Percentiles rank a stretch among this genome's conserved stretches.
phyloP scores from a whole-genome alignment of 176 grass and related monocot genomes.

The Zoysia japonica region DNA sequence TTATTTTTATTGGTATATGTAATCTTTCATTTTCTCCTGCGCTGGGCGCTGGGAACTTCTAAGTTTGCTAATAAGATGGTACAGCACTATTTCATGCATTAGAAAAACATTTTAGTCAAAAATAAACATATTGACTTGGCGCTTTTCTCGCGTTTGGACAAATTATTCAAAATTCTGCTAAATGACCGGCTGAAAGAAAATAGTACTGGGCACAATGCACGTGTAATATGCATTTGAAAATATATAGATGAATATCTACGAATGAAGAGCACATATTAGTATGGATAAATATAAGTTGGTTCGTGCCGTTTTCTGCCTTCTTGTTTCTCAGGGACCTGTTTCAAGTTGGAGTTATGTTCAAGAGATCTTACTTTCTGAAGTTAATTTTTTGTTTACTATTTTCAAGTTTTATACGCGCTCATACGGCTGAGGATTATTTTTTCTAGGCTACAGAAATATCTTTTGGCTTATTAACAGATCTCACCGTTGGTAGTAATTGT shows the following conservation, averaged over 20 bases:
- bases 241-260: neutral
- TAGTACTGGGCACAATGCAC: neutral
- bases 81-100: neutral
- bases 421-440: neutral
- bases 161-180: neutral
- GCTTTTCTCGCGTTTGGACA: neutral
- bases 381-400: neutral
- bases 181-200: neutral
- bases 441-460: neutral
- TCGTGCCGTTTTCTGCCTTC: neutral
- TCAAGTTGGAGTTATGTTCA: neutral
- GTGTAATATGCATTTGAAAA: slow-evolving; percentile 1
- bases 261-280: neutral
- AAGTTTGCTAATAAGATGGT: neutral
- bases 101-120: neutral
- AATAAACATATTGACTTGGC: neutral
- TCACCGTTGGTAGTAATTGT: neutral
- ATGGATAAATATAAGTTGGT: slow-evolving; percentile 8
- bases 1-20: neutral
- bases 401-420: neutral
- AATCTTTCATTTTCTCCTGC: neutral
- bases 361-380: neutral
- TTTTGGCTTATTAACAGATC: slow-evolving; percentile 6
- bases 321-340: neutral
- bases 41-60: neutral